Conservation (phyloP, 1,284 basidiomycete species). For the Phellopilus nigrolimitatus region DNA sequence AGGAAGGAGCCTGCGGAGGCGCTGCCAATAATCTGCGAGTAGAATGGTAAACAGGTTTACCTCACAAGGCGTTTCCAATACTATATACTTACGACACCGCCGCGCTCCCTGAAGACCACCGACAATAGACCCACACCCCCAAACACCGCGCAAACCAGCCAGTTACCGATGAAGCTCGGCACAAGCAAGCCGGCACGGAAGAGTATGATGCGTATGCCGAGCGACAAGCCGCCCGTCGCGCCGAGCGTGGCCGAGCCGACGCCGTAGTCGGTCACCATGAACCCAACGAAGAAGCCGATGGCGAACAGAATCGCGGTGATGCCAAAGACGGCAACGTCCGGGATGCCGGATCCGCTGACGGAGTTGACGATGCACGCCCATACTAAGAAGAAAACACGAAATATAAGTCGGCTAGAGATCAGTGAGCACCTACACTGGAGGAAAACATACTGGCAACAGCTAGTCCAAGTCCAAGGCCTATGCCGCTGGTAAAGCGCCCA, state of each 20-base stretch:
- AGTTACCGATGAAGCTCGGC: conserved; percentile 43
- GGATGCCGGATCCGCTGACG: conserved; percentile 40
- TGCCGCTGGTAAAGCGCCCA: conserved; percentile 50
- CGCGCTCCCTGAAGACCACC: conserved; percentile 41
- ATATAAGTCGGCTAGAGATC: conserved; percentile 2
- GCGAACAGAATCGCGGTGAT: conserved; percentile 46
- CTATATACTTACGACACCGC: conserved; percentile 48
- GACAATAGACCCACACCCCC: conserved; percentile 38
- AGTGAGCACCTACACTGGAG: conserved; percentile 10
- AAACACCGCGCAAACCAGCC: conserved; percentile 44
- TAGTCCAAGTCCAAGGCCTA: conserved; percentile 45
- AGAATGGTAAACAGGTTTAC: too few species aligned
- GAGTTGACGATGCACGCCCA: conserved; percentile 61
- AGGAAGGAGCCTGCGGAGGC: conserved; percentile 59
- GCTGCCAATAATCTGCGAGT: conserved; percentile 41
- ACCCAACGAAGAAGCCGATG: conserved; percentile 47
- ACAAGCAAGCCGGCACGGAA: conserved; percentile 47
- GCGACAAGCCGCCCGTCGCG: conserved; percentile 47
- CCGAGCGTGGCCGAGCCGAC: conserved; percentile 42
- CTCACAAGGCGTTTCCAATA: too few species aligned
- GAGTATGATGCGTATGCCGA: conserved; percentile 52
- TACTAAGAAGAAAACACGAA: conserved; percentile 30
- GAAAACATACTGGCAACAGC: conserved; percentile 43
- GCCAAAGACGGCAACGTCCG: conserved; percentile 46
- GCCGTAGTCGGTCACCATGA: conserved; percentile 44